Evolutionary conservation across 2,329 filamentous ascomycete genomes (phyloP), one percentile per base, ranked within the genome.

Genomic region (Fusarium torulosum): DNA sequence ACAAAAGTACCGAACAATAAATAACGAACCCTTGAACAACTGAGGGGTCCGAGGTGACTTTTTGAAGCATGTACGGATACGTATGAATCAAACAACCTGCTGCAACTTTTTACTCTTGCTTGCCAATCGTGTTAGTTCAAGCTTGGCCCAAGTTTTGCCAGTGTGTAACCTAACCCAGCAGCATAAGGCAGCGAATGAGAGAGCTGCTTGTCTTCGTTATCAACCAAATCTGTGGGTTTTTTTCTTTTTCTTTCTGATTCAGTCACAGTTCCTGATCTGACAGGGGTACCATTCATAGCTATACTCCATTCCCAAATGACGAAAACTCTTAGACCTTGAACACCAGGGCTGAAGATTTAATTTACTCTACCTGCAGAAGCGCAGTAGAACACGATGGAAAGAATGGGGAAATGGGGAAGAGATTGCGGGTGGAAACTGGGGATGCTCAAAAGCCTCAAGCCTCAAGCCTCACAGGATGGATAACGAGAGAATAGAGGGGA

Each of bases 361-460:
- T 29, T 29, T 29, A 29, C 27, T 29, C 53, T 47, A 13, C 21
- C 33, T 31, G 38, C 31, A 67, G 53, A 53, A 62, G 42, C 29
- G 46, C 49, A 56, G 45, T 59, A 62, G 53, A 67, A 69, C 42
- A 63, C 20, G 23, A 43, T 63, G 27, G 66, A 69, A 69, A 59
- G 62, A 69, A 67, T 69, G 67, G 67, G 57, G 67, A 67, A 46
- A 65, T 53, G 67, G 67, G 67, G 66, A 60, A 56, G 46, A 45
- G 35, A 55, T 55, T 67, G 66, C 60, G 66, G 66, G 59, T 64
- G 41, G 59, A 53, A 66, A 61, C 63, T 60, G 53, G 63, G 66
- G 66, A 69, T 42, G 49, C 19, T 23, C 20, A 5, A 15, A 38
- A 46, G 51, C 41, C 41, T 25, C 40, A 25, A 45, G 27, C 35